These are phyloP conservation scores for Euphrasia arctica DNA, from an alignment of 305 asterid genomes.

Conservation along the genomic window DNA sequence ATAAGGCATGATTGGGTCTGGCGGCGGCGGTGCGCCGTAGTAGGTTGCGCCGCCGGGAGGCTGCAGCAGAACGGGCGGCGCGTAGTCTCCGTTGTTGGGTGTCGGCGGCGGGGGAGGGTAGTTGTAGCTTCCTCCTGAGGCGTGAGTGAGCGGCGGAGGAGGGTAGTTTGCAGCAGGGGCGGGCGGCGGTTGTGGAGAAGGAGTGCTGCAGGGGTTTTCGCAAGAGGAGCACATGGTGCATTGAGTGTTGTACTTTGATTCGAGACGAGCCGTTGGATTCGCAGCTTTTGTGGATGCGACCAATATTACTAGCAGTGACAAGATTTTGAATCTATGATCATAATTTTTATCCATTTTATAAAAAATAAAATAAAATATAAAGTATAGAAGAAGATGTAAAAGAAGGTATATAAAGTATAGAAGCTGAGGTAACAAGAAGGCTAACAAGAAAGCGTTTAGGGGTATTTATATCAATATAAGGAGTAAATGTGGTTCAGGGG, in stretches of 20 bases:
- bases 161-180: constrained; percentile 26
- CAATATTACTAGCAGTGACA: constrained; percentile 14
- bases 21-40: constrained; percentile 59
- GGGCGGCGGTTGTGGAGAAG: constrained; percentile 35
- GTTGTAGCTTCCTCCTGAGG: constrained; percentile 23
- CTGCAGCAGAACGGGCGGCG: constrained; percentile 32
- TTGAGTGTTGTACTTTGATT: constrained; percentile 69
- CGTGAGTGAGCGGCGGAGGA: constrained; percentile 49
- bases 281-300: constrained; percentile 27
- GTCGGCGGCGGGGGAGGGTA: constrained; percentile 28
- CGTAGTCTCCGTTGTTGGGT: constrained; percentile 10
- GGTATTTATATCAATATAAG: no score
- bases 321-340: constrained; percentile 19
- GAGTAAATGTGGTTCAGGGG: no score
- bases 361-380: background rate
- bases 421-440: no score
- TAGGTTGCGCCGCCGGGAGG: background rate
- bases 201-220: constrained; percentile 60
- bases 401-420: no score
- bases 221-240: constrained; percentile 81
- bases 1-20: constrained; percentile 67
- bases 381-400: background rate
- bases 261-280: constrained; percentile 36
- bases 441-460: no score
- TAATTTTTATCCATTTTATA: constrained; percentile 33